A percentile compares a stretch with the other conserved stretches of the same genome.
Evolutionary conservation across 768 basidiomycete genomes (phyloP).

Genomic region (Mycena amicta): DNA sequence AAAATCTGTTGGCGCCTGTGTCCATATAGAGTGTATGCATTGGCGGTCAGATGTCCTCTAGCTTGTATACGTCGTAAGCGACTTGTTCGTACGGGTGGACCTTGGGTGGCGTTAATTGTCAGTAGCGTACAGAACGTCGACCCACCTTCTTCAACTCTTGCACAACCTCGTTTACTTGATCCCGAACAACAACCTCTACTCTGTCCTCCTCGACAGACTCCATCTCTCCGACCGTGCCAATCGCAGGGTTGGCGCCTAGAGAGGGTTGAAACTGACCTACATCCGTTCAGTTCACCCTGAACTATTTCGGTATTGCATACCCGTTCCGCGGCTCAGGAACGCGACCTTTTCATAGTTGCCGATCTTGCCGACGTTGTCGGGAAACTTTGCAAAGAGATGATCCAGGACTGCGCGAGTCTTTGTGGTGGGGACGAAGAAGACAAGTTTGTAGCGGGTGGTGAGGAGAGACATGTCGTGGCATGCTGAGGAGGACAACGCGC

Average conservation of each 20-base stretch:
- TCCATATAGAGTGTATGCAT: no score
- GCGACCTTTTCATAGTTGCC: conserved; percentile 57
- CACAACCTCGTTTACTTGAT: conserved; percentile 41
- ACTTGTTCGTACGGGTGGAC: conserved; percentile 62
- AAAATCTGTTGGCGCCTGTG: no score
- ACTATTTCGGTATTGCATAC: conserved; percentile 27
- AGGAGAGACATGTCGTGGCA: no score
- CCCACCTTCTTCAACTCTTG: conserved; percentile 50
- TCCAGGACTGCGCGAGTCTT: conserved; percentile 44
- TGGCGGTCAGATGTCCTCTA: conserved; percentile 48
- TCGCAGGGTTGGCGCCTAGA: conserved; percentile 44
- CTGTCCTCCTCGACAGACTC: conserved; percentile 56
- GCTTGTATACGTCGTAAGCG: conserved; percentile 56
- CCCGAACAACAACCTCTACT: conserved; percentile 54
- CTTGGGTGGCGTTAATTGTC: no score
- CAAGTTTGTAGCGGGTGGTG: conserved; percentile 47
- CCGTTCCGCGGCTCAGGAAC: conserved; percentile 56
- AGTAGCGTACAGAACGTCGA: no score
- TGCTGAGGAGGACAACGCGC: no score
- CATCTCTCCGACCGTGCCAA: conserved; percentile 45
- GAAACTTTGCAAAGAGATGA: conserved; percentile 48
- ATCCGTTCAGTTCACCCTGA: background rate
- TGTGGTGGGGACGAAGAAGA: conserved; percentile 52
- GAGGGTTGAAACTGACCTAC: conserved; percentile 51
- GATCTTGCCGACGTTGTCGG: conserved; percentile 51